Conservation (phyloP, 495 filamentous ascomycete species). For the Daldinia childiae region DNA sequence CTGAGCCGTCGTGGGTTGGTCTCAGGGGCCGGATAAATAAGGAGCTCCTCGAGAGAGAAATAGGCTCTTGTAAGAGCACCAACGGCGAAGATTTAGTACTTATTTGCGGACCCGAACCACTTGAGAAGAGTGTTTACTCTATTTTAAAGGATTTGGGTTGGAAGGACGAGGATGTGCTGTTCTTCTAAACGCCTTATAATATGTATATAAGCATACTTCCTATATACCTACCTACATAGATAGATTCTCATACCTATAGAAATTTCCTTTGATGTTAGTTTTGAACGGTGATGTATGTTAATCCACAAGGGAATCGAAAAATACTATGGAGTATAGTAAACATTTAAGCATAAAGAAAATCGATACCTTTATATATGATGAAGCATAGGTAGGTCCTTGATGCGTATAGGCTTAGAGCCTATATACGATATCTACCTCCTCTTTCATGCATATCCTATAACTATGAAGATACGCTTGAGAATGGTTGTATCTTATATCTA, state of each 20-base stretch:
- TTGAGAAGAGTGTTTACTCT: constrained; percentile 75
- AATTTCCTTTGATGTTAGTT: too few species aligned
- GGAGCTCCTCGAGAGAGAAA: constrained; percentile 70
- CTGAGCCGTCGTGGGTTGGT: constrained; percentile 72
- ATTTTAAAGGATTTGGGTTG: constrained; percentile 77
- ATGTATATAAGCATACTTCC: not conserved
- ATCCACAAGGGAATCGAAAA: not conserved
- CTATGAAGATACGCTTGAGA: too few species aligned
- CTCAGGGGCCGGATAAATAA: constrained; percentile 73
- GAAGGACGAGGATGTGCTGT: constrained; percentile 80
- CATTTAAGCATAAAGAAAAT: not conserved
- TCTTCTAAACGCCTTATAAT: constrained; percentile 66
- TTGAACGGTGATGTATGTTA: not conserved
- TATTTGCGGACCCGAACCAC: constrained; percentile 81
- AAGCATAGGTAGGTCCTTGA: not conserved
- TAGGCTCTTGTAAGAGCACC: constrained; percentile 47
- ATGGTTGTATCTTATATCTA: not conserved
- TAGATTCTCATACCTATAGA: not conserved
- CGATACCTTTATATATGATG: not conserved
- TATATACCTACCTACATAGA: constrained; percentile 2
- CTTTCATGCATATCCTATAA: not conserved
- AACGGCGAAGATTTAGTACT: constrained; percentile 70
- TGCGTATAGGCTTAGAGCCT: not conserved
- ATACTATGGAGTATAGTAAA: not conserved
- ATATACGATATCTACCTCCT: not conserved